These are phyloP conservation scores for Plasmopara halstedii DNA, from an alignment of 352 stramenopile genomes.

Conservation along the genomic window DNA sequence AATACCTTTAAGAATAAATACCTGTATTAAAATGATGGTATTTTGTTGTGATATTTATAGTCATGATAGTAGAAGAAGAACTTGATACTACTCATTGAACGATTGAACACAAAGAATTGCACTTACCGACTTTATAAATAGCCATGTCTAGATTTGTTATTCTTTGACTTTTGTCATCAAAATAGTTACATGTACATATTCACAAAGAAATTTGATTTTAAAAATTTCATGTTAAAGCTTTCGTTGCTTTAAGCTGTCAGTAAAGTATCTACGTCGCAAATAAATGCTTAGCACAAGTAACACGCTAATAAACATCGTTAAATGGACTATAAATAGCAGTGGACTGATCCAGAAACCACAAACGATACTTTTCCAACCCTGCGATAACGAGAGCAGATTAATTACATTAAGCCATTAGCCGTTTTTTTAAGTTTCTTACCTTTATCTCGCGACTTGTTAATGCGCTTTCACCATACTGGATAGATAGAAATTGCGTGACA, in stretches of 20 bases:
- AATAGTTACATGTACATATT: no score
- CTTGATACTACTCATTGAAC: conserved; percentile 2
- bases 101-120: conserved; percentile 1
- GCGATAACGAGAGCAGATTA: background rate
- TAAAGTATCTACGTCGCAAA: conserved; percentile 29
- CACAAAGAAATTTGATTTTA: no score
- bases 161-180: no score
- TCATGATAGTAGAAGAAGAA: no score
- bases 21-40: no score
- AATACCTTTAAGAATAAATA: no score
- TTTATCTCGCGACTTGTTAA: conserved; percentile 67
- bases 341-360: conserved; percentile 73
- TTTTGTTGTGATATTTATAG: no score
- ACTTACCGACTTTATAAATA: background rate
- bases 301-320: conserved; percentile 32
- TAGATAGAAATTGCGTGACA: conserved; percentile 53
- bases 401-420: background rate
- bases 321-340: conserved; percentile 48
- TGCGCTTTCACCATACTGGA: conserved; percentile 54
- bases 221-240: conserved; percentile 25
- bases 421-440: conserved; percentile 20
- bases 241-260: conserved; percentile 28
- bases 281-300: conserved; percentile 29
- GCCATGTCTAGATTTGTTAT: background rate
- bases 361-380: conserved; percentile 75